phyloP scores from a whole-genome alignment of 805 yeast genomes.

The Myxozyma udenii region DNA sequence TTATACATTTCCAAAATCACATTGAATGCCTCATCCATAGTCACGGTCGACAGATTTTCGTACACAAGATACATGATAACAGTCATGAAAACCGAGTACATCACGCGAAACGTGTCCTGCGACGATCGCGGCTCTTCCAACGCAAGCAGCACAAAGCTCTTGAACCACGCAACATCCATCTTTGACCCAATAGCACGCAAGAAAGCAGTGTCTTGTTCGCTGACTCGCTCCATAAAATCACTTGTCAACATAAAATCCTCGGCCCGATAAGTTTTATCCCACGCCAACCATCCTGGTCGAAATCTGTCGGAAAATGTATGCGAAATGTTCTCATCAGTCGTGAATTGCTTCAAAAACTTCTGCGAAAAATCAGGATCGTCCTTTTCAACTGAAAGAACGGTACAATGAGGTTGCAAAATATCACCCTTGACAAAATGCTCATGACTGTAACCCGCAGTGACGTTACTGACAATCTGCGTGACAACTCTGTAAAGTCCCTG shows the following conservation, averaged over 20 bases:
- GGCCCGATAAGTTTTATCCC: constrained; percentile 55
- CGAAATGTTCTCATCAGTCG: constrained; percentile 38
- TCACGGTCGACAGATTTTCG: constrained; percentile 45
- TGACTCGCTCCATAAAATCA: background rate
- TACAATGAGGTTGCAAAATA: constrained; percentile 33
- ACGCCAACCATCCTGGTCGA: constrained; percentile 67
- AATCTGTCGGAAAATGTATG: constrained; percentile 59
- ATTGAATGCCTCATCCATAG: constrained; percentile 52
- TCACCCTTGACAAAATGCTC: constrained; percentile 40
- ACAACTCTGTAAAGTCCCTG: constrained; percentile 57
- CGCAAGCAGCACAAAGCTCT: constrained; percentile 49
- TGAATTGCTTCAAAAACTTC: constrained; percentile 52
- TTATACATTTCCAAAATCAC: constrained; percentile 51
- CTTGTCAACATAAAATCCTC: constrained; percentile 32
- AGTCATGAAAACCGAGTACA: constrained; percentile 57
- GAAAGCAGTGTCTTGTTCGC: constrained; percentile 42
- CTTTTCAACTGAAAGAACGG: constrained; percentile 47
- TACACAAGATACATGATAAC: constrained; percentile 51
- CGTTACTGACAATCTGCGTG: constrained; percentile 46
- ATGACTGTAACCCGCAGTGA: constrained; percentile 49
- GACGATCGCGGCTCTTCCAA: constrained; percentile 56
- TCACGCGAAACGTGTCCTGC: constrained; percentile 62
- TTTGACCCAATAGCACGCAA: constrained; percentile 45
- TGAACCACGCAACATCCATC: constrained; percentile 60
- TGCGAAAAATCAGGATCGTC: constrained; percentile 42